Evolutionary conservation across 1,284 basidiomycete genomes (phyloP).

Genomic region (Trichosporon faecale): DNA sequence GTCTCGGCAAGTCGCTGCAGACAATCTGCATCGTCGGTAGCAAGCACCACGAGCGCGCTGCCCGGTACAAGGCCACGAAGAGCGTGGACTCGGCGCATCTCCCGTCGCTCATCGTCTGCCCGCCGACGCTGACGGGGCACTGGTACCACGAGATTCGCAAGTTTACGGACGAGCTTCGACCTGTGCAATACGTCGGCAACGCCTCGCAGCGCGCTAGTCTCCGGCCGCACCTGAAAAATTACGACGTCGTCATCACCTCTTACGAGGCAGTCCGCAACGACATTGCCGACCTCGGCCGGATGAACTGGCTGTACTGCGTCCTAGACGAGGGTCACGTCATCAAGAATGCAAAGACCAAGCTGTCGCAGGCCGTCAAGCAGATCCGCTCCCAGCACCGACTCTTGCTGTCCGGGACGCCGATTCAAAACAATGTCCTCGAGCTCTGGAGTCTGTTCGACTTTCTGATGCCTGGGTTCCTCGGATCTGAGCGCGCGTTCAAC

Average conservation of each 20-base stretch:
- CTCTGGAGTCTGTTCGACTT: constrained; percentile 99
- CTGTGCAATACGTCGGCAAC: constrained; percentile 86
- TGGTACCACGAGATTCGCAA: constrained; percentile 98
- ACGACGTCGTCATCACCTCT: constrained; percentile 91
- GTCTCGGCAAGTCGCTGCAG: constrained; percentile 95
- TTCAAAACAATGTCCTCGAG: constrained; percentile 98
- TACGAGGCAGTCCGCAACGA: constrained; percentile 98
- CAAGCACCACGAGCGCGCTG: constrained; percentile 83
- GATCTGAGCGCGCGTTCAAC: constrained; percentile 91
- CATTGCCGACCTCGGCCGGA: constrained; percentile 68
- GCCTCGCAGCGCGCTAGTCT: constrained; percentile 77
- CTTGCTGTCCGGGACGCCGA: constrained; percentile 94
- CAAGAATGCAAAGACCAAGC: constrained; percentile 97
- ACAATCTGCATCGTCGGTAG: constrained; percentile 96
- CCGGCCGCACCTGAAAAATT: constrained; percentile 63
- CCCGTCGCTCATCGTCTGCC: constrained; percentile 93
- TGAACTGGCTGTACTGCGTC: constrained; percentile 93
- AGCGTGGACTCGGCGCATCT: constrained; percentile 79
- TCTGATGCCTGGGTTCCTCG: constrained; percentile 98
- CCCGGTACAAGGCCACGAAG: constrained; percentile 65
- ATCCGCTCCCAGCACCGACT: constrained; percentile 88
- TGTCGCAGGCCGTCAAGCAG: constrained; percentile 92
- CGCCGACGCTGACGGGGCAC: constrained; percentile 94
- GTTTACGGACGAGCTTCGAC: constrained; percentile 73
- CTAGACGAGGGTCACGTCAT: constrained; percentile 99